phyloP scores from a whole-genome alignment of 228 moss, liverwort and hornwort genomes.

The Sphagnum fallax region DNA sequence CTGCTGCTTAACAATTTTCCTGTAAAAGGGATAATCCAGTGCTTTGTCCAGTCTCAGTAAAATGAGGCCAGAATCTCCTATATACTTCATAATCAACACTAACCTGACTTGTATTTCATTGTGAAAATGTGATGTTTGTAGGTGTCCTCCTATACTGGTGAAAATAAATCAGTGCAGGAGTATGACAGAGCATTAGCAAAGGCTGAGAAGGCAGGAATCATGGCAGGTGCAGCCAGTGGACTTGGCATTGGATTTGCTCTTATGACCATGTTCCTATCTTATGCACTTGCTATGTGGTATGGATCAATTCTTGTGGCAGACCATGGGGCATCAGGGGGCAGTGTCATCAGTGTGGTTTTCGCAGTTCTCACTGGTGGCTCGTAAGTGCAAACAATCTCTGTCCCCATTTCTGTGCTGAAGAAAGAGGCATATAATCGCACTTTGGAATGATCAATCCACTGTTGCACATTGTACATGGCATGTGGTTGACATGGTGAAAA shows the following conservation, averaged over 20 bases:
- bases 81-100: no score
- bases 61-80: no score
- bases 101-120: no score
- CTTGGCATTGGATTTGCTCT: slow-evolving; percentile 58
- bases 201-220: slow-evolving; percentile 68
- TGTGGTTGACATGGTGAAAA: no score
- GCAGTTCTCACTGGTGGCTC: slow-evolving; percentile 74
- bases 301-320: slow-evolving; percentile 62
- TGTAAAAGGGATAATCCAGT: no score
- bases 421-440: no score
- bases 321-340: slow-evolving; percentile 49
- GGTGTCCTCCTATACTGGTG: slow-evolving; percentile 82
- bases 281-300: slow-evolving; percentile 80
- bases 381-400: slow-evolving; percentile 29
- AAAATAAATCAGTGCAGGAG: slow-evolving; percentile 67
- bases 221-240: slow-evolving; percentile 48
- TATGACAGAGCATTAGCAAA: slow-evolving; percentile 55
- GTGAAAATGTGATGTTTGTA: slow-evolving; percentile 9
- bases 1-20: no score
- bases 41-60: no score
- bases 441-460: no score
- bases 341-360: slow-evolving; percentile 68
- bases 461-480: no score
- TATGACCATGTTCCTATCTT: slow-evolving; percentile 48
- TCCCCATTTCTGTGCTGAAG: no score